Percentiles rank a stretch among this genome's conserved stretches.
Conservation (phyloP, 1,284 basidiomycete species). For the Marasmius oreades region DNA sequence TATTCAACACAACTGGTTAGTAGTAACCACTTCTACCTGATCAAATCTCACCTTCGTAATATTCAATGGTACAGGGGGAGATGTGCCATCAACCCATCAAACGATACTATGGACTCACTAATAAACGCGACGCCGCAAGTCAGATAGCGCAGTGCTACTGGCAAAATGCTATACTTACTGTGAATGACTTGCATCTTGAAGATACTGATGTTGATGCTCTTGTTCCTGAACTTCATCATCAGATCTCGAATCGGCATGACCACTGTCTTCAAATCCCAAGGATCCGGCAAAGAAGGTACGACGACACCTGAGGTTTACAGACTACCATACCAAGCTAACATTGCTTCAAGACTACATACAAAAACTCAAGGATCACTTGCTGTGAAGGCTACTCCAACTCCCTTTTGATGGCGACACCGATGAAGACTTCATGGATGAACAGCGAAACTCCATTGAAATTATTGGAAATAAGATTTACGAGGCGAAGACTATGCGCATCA, state of each 20-base stretch:
- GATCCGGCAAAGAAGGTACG: constrained; percentile 9
- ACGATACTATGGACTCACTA: background rate
- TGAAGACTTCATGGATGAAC: constrained; percentile 18
- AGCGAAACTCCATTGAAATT: constrained; percentile 20
- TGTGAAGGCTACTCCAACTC: constrained; percentile 19
- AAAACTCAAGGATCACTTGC: constrained; percentile 28
- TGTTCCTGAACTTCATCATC: background rate
- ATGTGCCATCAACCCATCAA: background rate
- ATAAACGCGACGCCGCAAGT: background rate
- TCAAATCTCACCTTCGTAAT: background rate
- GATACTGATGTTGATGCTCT: background rate
- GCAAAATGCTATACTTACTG: background rate
- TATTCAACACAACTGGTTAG: background rate
- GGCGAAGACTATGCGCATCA: constrained; percentile 19
- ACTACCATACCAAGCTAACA: background rate
- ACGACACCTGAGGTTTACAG: background rate
- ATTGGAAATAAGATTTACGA: constrained; percentile 17
- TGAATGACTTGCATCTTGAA: background rate
- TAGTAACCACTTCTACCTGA: background rate
- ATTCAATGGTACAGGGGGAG: background rate
- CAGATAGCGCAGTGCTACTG: background rate
- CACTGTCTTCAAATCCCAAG: background rate
- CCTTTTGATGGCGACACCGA: constrained; percentile 26
- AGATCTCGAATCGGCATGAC: background rate
- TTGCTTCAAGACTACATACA: constrained; percentile 21